Base-by-base conservation (phyloP, 2,329 filamentous ascomycete species). In the Hypoxylon sp. region DNA sequence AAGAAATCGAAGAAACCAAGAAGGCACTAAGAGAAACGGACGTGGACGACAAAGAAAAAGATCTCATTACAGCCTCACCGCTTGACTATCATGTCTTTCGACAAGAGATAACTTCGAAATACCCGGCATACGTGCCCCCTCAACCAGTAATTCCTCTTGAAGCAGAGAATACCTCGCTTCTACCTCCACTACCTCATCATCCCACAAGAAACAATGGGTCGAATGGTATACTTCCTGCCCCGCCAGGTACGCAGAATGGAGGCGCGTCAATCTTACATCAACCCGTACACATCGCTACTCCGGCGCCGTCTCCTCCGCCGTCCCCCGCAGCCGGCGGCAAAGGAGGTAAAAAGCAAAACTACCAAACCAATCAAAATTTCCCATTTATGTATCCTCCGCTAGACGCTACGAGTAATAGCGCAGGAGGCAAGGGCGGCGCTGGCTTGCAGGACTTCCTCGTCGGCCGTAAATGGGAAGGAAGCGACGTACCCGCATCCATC, bases 301-400 rank as follows among this genome's bases (percentile, higher is more conserved):
- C 94, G 0, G 93, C 92, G 0, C 94, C 94, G 1, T 99, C 94
- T 0, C 94, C 94, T 16, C 94, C 94, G 0, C 94, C 94, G 1
- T 97, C 93, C 1, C 94, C 94, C 0, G 81, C 78, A 7, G 87
- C 88, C 23, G 92, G 91, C 17, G 91, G 91, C 0, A 99, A 97
- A 70, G 90, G 89, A 42, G 92, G 89, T 1, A 99, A 99, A 78
- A 99, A 99, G 69, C 94, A 99, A 67, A 99, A 97, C 63, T 99
- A 99, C 65, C 94, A 99, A 70, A 99, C 94, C 0, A 99, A 99
- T 67, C 94, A 99, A 64, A 94, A 97, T 67, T 97, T 99, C 60
- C 94, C 94, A 0, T 97, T 99, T 67, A 86, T 99, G 75, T 99
- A 99, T 63, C 94, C 94, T 2, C 94, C 94, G 1, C 76, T 97